Percentiles rank a stretch among this genome's conserved stretches.
Conservation (phyloP, 345 rosid genomes). For the Fremontodendron californicum region DNA sequence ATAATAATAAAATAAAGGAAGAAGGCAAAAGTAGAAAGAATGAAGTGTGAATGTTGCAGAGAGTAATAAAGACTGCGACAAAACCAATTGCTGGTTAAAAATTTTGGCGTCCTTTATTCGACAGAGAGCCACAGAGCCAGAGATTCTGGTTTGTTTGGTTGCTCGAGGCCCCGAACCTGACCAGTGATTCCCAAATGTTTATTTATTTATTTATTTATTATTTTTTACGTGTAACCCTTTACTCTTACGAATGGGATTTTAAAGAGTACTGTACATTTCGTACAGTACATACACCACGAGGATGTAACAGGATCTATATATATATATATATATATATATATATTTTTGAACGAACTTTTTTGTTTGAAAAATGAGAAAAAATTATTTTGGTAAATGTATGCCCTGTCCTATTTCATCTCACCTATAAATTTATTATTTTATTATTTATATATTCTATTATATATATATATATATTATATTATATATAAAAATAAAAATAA, state of each 20-base stretch:
- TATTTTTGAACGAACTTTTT: too few relatives aligned
- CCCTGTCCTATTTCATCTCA: too few relatives aligned
- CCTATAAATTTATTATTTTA: too few relatives aligned
- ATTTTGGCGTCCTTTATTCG: not conserved
- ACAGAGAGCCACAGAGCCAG: not conserved
- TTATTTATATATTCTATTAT: too few relatives aligned
- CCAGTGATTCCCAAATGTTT: too few relatives aligned
- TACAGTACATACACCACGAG: not conserved
- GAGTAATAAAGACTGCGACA: not conserved
- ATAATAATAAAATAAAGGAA: too few relatives aligned
- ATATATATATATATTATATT: too few relatives aligned
- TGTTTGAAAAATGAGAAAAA: too few relatives aligned
- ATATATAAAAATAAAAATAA: too few relatives aligned
- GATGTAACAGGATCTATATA: too few relatives aligned
- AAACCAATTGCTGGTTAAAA: not conserved
- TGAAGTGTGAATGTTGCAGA: not conserved
- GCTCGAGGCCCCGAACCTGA: not conserved
- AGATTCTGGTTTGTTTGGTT: not conserved
- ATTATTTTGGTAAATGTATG: too few relatives aligned
- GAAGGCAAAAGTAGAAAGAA: not conserved
- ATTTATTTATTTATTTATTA: not conserved
- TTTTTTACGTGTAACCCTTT: not conserved
- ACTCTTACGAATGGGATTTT: not conserved
- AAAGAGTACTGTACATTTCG: not conserved
- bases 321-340: too few relatives aligned